phyloP scores from a whole-genome alignment of 495 filamentous ascomycete species.

The Sordaria brevicollis region DNA sequence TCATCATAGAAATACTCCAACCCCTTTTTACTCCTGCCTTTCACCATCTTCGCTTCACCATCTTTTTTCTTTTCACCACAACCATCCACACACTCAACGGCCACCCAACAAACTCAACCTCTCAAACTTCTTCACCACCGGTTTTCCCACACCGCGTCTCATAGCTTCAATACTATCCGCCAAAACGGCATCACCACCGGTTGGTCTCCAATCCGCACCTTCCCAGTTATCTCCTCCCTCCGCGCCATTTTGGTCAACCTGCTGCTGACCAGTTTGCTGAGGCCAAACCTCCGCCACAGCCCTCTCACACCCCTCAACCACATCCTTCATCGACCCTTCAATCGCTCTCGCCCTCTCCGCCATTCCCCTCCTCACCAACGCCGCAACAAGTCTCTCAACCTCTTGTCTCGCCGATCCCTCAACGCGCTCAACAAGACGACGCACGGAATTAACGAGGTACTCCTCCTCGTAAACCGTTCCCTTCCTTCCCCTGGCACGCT shows the following conservation, averaged over 20 bases:
- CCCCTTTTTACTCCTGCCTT: neutral
- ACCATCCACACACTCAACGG: neutral
- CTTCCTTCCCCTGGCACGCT: conserved; percentile 87
- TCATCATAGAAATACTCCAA: neutral
- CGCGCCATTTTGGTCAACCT: conserved; percentile 12
- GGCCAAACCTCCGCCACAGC: conserved; percentile 62
- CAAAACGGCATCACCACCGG: conserved; percentile 41
- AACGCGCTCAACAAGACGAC: conserved; percentile 77
- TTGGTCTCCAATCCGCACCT: conserved; percentile 20
- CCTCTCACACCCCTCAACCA: conserved; percentile 54
- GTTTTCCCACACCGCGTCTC: conserved; percentile 33
- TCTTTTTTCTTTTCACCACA: neutral
- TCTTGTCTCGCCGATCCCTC: conserved; percentile 54
- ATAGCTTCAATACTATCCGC: conserved; percentile 37
- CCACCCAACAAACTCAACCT: conserved; percentile 38
- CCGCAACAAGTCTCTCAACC: conserved; percentile 61
- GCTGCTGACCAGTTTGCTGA: conserved; percentile 9
- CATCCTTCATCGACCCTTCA: conserved; percentile 58
- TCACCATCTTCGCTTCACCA: neutral
- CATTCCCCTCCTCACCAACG: conserved; percentile 70
- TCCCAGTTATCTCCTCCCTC: conserved; percentile 23
- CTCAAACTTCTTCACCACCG: conserved; percentile 34
- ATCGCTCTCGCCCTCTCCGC: conserved; percentile 72
- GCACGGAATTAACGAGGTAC: conserved; percentile 79
- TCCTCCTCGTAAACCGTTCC: conserved; percentile 97